Conservation (phyloP, 208 protist species). For the Crithidia fasciculata region DNA sequence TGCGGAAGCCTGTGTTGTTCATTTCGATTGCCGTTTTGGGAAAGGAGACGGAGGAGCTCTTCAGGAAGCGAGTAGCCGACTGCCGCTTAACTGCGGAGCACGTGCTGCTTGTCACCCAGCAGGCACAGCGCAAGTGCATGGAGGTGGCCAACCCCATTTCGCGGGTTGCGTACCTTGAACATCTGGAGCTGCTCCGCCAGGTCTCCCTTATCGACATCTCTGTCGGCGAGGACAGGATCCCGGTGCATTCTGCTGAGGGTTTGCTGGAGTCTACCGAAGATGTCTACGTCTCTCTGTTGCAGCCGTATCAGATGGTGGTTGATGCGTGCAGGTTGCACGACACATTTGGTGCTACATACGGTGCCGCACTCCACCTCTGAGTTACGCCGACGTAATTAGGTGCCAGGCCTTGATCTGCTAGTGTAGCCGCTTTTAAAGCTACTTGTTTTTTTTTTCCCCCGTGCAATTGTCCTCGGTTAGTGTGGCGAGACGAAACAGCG, state of each 20-base stretch:
- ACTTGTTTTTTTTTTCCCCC: too few species aligned
- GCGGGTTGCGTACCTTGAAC: constrained; percentile 54
- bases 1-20: constrained; percentile 72
- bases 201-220: constrained; percentile 85
- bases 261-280: constrained; percentile 73
- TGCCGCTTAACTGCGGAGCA: constrained; percentile 65
- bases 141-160: constrained; percentile 8
- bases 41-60: constrained; percentile 67
- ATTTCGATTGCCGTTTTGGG: constrained; percentile 71
- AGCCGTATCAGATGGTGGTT: constrained; percentile 82
- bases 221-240: constrained; percentile 75
- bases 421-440: too few species aligned
- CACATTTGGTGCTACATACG: constrained; percentile 54
- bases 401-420: too few species aligned
- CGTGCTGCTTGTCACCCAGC: constrained; percentile 55
- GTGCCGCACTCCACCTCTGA: constrained; percentile 24
- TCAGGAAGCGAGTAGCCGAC: constrained; percentile 45
- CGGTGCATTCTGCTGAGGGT: constrained; percentile 48
- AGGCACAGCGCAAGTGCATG: constrained; percentile 40
- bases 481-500: too few species aligned
- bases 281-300: constrained; percentile 71
- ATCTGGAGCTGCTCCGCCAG: constrained; percentile 77
- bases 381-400: not conserved
- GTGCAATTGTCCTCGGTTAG: too few species aligned
- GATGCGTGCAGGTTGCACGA: constrained; percentile 84